These are phyloP conservation scores for Phytomonas sp. DNA, from an alignment of 208 protist genomes.

Conservation along the genomic window DNA sequence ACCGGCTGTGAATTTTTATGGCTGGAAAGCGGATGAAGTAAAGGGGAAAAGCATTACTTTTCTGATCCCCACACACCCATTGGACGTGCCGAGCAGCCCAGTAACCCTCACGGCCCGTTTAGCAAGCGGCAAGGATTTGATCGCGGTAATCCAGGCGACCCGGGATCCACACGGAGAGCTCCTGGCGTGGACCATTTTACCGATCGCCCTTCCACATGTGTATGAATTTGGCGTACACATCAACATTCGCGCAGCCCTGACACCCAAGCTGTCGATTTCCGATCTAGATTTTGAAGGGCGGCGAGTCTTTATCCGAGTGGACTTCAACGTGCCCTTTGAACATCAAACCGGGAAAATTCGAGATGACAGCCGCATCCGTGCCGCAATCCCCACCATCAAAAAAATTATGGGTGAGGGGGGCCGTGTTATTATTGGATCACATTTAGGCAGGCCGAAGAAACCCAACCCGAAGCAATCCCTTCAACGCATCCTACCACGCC, in stretches of 20 bases:
- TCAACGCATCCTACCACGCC: slow-evolving; percentile 78
- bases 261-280: slow-evolving; percentile 83
- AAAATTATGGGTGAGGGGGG: slow-evolving; percentile 91
- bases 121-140: slow-evolving; percentile 44
- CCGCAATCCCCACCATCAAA: slow-evolving; percentile 94
- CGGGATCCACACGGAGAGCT: slow-evolving; percentile 83
- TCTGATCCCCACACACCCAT: slow-evolving; percentile 73
- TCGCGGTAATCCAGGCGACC: slow-evolving; percentile 80
- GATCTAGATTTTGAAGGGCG: slow-evolving; percentile 86
- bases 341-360: slow-evolving; percentile 88
- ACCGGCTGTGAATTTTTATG: slow-evolving; percentile 68
- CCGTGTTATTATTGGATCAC: slow-evolving; percentile 91
- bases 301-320: slow-evolving; percentile 94
- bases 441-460: slow-evolving; percentile 98
- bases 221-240: slow-evolving; percentile 87
- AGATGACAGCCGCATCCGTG: slow-evolving; percentile 94
- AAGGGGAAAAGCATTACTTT: slow-evolving; percentile 86
- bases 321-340: slow-evolving; percentile 98
- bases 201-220: slow-evolving; percentile 61
- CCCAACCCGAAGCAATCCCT: slow-evolving; percentile 89
- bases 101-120: slow-evolving; percentile 66
- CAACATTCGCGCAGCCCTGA: slow-evolving; percentile 78
- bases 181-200: slow-evolving; percentile 81
- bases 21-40: slow-evolving; percentile 59
- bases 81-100: slow-evolving; percentile 75